Evolutionary conservation across 2,329 filamentous ascomycete species (phyloP).

Genomic region (Fusarium sp.): DNA sequence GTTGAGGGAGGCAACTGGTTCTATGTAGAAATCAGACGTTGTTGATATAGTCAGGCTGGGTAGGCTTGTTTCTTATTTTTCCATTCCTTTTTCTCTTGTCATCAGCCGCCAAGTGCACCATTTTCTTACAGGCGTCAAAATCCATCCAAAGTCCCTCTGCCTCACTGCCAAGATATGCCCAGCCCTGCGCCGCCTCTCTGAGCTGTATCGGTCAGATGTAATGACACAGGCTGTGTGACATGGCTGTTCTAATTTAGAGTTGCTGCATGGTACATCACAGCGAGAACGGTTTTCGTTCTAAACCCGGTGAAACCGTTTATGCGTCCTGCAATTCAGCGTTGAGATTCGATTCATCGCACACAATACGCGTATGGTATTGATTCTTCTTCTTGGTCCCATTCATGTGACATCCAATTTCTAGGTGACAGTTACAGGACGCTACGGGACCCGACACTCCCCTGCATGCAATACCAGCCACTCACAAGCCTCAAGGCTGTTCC

Average conservation of each 20-base stretch:
- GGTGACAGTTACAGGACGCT: neutral
- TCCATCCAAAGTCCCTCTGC: conserved; percentile 3
- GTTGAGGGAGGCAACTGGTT: neutral
- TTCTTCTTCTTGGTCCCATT: neutral
- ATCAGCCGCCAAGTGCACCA: conserved; percentile 13
- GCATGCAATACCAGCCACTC: conserved; percentile 21
- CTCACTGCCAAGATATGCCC: conserved; percentile 33
- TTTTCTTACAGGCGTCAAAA: conserved; percentile 23
- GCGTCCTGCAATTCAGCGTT: neutral
- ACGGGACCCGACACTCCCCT: conserved; percentile 4
- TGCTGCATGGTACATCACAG: neutral
- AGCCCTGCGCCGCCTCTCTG: conserved; percentile 34
- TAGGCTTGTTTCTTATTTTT: neutral
- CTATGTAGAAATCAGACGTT: neutral
- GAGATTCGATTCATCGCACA: neutral
- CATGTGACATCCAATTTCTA: neutral
- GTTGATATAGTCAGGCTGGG: neutral
- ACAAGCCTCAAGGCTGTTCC: conserved; percentile 13
- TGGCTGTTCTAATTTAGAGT: neutral
- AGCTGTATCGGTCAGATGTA: conserved; percentile 21
- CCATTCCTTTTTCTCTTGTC: neutral
- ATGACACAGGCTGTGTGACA: neutral
- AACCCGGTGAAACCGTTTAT: neutral
- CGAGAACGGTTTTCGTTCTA: neutral
- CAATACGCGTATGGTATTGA: neutral